phyloP scores from a whole-genome alignment of 2,329 filamentous ascomycete genomes.

The Orbilia quercus region DNA sequence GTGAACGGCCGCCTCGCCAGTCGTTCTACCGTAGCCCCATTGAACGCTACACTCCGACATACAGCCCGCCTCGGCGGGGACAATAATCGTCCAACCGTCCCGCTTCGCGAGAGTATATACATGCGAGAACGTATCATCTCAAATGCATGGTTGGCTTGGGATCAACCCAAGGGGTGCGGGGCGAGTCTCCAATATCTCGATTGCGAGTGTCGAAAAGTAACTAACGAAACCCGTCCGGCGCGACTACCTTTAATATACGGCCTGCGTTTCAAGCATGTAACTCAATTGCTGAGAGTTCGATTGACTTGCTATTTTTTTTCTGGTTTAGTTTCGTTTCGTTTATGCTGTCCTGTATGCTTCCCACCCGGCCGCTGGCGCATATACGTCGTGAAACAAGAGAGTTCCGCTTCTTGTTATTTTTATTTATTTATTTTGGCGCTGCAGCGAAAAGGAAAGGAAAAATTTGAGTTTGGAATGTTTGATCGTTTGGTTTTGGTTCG shows the following conservation, averaged over 20 bases:
- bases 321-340: too few relatives aligned
- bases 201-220: too few relatives aligned
- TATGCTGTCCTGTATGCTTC: too few relatives aligned
- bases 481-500: neutral
- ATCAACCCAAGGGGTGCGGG: too few relatives aligned
- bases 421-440: neutral
- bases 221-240: too few relatives aligned
- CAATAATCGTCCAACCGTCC: conserved; percentile 13
- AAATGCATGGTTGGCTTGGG: conserved; percentile 30
- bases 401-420: neutral
- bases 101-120: conserved; percentile 17
- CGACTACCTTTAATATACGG: too few relatives aligned
- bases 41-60: neutral
- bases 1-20: neutral
- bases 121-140: conserved; percentile 33
- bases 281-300: too few relatives aligned
- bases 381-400: neutral
- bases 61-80: neutral
- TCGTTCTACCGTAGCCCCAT: neutral
- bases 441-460: too few relatives aligned
- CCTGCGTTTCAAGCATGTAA: too few relatives aligned
- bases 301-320: too few relatives aligned
- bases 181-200: too few relatives aligned
- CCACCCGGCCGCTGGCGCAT: neutral
- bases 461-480: neutral